Evolutionary conservation across 495 filamentous ascomycete genomes (phyloP), one percentile per base, ranked within the genome.

Genomic region (Lasiosphaeris hirsuta): DNA sequence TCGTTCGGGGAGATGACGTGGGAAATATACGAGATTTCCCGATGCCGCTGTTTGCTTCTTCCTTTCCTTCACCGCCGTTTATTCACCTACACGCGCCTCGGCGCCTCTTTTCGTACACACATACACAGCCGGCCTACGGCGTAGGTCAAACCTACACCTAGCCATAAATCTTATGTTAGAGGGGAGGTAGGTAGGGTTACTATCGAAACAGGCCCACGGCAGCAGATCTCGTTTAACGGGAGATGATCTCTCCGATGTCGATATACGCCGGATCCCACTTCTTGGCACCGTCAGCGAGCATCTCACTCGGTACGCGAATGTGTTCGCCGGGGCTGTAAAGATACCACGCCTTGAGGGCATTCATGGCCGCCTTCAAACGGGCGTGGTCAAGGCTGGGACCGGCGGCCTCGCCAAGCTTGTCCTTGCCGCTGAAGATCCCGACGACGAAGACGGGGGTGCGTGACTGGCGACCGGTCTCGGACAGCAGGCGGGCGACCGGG

Each of bases 361-460:
- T 83, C 45, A 93, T 88, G 40, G 90, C 82, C 11, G 94, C 94
- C 65, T 89, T 79, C 43, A 79, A 78, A 61, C 89, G 84, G 52
- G 89, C 93, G 70, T 90, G 84, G 54, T 89, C 72, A 56, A 97
- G 75, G 73, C 80, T 89, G 48, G 82, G 71, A 37, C 87, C 94
- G 56, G 84, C 75, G 34, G 84, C 95, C 73, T 97, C 93, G 51
- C 94, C 92, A 46, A 98, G 77, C 80, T 90, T 88, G 66, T 97
- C 91, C 55, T 80, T 72, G 17, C 93, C 95, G 40, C 85, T 89
- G 76, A 86, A 98, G 54, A 97, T 90, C 19, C 93, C 95, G 11
- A 98, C 90, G n/a, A 96, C 84, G 65, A 89, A 97, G 37, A 97
- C 94, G 8, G 94, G 93, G 60, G 86, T 83, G 66, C 89, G 82